A percentile compares a stretch with the other conserved stretches of the same genome.
Evolutionary conservation across 2,329 filamentous ascomycete genomes (phyloP).

Genomic region (Aspergillus puulaauensis): DNA sequence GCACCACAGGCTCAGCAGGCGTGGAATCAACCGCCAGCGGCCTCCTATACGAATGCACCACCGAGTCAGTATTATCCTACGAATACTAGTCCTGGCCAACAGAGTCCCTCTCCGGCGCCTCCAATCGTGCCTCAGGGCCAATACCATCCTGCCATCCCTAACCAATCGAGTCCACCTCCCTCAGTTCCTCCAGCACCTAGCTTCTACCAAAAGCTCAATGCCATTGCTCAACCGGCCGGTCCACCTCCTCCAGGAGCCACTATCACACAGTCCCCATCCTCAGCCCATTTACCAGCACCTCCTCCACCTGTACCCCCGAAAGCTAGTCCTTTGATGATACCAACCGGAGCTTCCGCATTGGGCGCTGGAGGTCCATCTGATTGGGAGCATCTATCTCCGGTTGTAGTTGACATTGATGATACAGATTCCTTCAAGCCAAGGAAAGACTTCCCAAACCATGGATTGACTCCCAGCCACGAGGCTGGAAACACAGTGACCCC

Average conservation of each 20-base stretch:
- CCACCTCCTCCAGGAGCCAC: not conserved
- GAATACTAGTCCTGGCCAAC: not conserved
- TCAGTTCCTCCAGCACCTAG: not conserved
- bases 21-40: conserved; percentile 27
- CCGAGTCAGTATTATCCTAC: conserved; percentile 17
- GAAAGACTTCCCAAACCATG: conserved; percentile 7
- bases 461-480: conserved; percentile 16
- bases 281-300: conserved; percentile 2
- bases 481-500: conserved; percentile 6
- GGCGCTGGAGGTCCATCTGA: conserved; percentile 47
- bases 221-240: not conserved
- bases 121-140: conserved; percentile 20
- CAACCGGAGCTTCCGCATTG: conserved; percentile 37
- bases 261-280: conserved; percentile 2
- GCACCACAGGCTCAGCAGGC: conserved; percentile 25
- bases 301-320: conserved; percentile 26
- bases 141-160: conserved; percentile 5
- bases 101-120: not conserved
- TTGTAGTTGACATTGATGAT: conserved; percentile 40
- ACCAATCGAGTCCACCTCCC: not conserved
- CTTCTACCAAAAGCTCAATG: conserved; percentile 3
- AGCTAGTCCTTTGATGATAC: conserved; percentile 19
- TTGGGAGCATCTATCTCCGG: conserved; percentile 46
- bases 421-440: conserved; percentile 23
- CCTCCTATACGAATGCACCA: conserved; percentile 31